Evolutionary conservation across 192 early-diverging fungal species (phyloP), one percentile per base, ranked within the genome.

Genomic region (Spizellomyces sp.): DNA sequence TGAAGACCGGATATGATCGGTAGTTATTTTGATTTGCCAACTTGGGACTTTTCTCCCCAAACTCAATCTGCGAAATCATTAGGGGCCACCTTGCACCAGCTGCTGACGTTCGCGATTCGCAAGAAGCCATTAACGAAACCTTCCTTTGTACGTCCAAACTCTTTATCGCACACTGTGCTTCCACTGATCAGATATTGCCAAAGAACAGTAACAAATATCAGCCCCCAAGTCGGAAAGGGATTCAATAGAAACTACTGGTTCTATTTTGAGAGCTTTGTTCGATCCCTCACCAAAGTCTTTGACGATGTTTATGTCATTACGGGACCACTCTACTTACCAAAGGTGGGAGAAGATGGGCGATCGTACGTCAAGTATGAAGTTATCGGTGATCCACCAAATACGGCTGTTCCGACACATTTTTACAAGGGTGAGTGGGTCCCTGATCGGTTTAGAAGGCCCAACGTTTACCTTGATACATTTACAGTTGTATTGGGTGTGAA

Each of bases 171-270:
- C 72, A 54, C 45, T 4, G 5, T 12, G n/a, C 22, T 9, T 48
- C 22, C 22, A 17, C 41, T 22, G 36, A 58, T 43, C 52, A 9
- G 45, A 7, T 19, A 8, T 36, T 36, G 27, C 27, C 27, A 36
- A 36, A 36, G 27, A 7, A 54, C 36, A 77, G 75, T 81, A 67
- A 64, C 76, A 19, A 81, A 81, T 59, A 78, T 78, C 45, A 59
- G 58, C 59, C 80, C 80, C 2, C 76, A 78, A 69, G 73, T 75
- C 56, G 64, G 56, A 5, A 81, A 85, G 62, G 93, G 89, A 10
- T 98, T 98, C 63, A 98, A 98, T 78, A 87, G 96, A 60, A 92
- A 93, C 70, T 94, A 95, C 79, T 98, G 96, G 96, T 89, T 92
- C 43, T 83, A 86, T 68, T 83, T 98, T 57, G 96, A 98, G 78